A percentile compares a stretch with the other conserved stretches of the same genome.
These are phyloP conservation scores for Phlebiopsis flavidoalba DNA, from an alignment of 768 basidiomycete species.

Conservation along the genomic window DNA sequence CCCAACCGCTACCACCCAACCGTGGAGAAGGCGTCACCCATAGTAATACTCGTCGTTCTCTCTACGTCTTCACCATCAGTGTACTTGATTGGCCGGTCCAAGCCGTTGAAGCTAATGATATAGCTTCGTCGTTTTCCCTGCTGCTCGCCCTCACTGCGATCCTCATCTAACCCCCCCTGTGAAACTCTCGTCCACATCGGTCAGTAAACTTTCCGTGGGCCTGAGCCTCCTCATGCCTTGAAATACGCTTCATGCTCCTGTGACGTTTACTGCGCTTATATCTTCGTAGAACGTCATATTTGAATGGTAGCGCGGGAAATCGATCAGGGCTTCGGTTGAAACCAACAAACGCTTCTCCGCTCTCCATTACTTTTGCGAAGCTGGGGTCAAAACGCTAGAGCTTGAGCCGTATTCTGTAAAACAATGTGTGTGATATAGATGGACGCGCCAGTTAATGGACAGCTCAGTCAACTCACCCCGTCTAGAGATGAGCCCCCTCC, in stretches of 20 bases:
- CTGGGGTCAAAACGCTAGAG: conserved; percentile 90
- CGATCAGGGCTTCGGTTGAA: conserved; percentile 76
- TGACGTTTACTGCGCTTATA: conserved; percentile 46
- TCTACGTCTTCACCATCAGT: conserved; percentile 18
- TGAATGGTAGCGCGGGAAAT: conserved; percentile 94
- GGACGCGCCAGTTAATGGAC: neutral
- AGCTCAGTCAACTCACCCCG: conserved; percentile 44
- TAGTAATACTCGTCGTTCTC: conserved; percentile 36
- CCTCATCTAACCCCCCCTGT: conserved; percentile 19
- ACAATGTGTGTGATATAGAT: neutral
- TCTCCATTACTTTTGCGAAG: conserved; percentile 70
- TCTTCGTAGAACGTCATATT: conserved; percentile 77
- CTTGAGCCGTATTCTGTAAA: conserved; percentile 74
- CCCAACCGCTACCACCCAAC: conserved; percentile 12
- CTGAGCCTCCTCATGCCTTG: conserved; percentile 10
- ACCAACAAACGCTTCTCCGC: conserved; percentile 64
- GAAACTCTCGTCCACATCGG: conserved; percentile 35
- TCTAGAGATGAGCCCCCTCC: conserved; percentile 70
- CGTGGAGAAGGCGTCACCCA: conserved; percentile 10
- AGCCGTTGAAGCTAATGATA: conserved; percentile 50
- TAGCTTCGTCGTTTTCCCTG: conserved; percentile 39
- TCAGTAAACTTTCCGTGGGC: conserved; percentile 19
- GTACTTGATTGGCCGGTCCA: conserved; percentile 34
- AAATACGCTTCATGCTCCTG: conserved; percentile 27
- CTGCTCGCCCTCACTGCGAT: conserved; percentile 34